These are phyloP conservation scores for peach (Prunus persica) DNA, from an alignment of 306 rosid species.

Conservation along the genomic window DNA sequence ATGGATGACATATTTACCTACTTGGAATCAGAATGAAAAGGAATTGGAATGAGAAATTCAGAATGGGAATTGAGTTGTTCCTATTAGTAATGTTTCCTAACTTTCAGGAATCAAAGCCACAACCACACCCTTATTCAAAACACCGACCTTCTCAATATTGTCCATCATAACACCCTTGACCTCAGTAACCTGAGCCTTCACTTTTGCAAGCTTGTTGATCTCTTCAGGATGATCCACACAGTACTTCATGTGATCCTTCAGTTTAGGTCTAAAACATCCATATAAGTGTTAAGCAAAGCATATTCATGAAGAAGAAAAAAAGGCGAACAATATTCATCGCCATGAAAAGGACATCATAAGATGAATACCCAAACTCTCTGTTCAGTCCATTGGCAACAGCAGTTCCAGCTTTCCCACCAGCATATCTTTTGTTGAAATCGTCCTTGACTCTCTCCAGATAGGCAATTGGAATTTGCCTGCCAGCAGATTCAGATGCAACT, in stretches of 20 bases:
- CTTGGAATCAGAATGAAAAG: background rate
- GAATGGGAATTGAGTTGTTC: background rate
- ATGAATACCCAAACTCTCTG: conserved; percentile 80
- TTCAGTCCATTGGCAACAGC: conserved; percentile 59
- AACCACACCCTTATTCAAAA: background rate
- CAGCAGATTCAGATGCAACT: conserved; percentile 81
- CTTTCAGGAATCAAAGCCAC: background rate
- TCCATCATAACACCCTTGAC: conserved; percentile 99
- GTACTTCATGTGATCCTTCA: conserved; percentile 94
- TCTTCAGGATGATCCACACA: conserved; percentile 95
- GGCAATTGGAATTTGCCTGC: conserved; percentile 89
- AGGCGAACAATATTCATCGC: background rate
- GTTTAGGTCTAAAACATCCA: conserved; percentile 54
- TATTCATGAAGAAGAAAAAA: background rate
- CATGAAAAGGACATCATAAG: background rate
- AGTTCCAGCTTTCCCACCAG: conserved; percentile 87
- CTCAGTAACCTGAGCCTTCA: conserved; percentile 96
- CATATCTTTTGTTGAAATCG: conserved; percentile 74
- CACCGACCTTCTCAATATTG: conserved; percentile 77
- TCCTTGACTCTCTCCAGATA: conserved; percentile 81
- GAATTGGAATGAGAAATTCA: background rate
- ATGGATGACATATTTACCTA: background rate
- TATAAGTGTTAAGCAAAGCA: conserved; percentile 6
- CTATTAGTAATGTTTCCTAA: background rate
- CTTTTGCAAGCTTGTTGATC: conserved; percentile 94